Percentiles rank a stretch among this genome's conserved stretches.
These are phyloP conservation scores for Rhizophora apiculata DNA, from an alignment of 345 rosid genomes.

Conservation along the genomic window DNA sequence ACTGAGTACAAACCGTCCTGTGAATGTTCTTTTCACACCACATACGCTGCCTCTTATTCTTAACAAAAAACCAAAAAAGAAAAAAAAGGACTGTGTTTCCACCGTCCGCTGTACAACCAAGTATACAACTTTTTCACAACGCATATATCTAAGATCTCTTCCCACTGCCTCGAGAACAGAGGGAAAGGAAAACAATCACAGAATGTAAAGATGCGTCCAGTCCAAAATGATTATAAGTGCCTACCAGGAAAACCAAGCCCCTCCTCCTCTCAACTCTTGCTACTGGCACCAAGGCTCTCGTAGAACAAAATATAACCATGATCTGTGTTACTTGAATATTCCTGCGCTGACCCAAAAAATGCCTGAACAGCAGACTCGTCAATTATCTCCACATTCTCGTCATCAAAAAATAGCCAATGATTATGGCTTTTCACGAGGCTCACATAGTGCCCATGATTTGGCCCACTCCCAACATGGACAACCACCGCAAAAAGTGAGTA, in stretches of 20 bases:
- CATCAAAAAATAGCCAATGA: constrained; percentile 97
- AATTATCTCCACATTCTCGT: constrained; percentile 95
- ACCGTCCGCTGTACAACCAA: constrained; percentile 54
- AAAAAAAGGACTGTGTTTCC: constrained; percentile 38
- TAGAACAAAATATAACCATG: constrained; percentile 98
- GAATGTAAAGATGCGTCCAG: constrained; percentile 15
- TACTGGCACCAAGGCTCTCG: constrained; percentile 64
- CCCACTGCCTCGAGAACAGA: constrained; percentile 25
- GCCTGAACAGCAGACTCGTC: constrained; percentile 98
- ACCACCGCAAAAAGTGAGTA: constrained; percentile 97
- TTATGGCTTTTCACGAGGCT: constrained; percentile 98
- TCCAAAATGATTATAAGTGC: constrained; percentile 40
- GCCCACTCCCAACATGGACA: constrained; percentile 97
- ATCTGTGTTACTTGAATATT: constrained; percentile 92
- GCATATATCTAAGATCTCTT: constrained; percentile 27
- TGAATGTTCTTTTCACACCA: constrained; percentile 31
- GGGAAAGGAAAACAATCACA: constrained; percentile 20
- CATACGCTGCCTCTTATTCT: constrained; percentile 49
- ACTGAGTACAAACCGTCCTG: constrained; percentile 14
- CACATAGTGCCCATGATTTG: constrained; percentile 94
- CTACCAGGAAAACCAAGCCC: constrained; percentile 29
- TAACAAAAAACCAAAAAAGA: constrained; percentile 6
- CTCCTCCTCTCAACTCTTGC: constrained; percentile 44
- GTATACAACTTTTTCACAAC: constrained; percentile 42
- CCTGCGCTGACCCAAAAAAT: constrained; percentile 96